A percentile compares a stretch with the other conserved stretches of the same genome.
Evolutionary conservation across 2,329 filamentous ascomycete species (phyloP).

Genomic region (Hyphodiscus sp.): DNA sequence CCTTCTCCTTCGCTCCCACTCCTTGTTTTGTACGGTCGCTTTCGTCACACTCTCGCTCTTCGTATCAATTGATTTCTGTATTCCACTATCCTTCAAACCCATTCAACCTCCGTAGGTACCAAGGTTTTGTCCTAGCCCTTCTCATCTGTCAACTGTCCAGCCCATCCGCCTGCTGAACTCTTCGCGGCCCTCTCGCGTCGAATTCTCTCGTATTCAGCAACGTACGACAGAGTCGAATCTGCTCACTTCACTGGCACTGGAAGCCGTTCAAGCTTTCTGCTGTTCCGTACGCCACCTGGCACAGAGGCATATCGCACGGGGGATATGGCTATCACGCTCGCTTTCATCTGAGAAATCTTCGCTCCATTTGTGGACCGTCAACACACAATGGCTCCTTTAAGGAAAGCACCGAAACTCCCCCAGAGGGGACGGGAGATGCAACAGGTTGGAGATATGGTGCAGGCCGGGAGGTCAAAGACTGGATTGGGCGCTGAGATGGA

Average conservation of each 20-base stretch:
- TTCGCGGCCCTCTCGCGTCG: background rate
- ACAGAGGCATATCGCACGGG: background rate
- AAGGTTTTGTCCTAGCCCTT: background rate
- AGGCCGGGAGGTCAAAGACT: background rate
- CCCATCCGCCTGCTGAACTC: background rate
- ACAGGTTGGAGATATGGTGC: background rate
- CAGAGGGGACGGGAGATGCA: constrained; percentile 2
- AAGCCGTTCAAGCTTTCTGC: background rate
- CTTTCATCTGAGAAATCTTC: background rate
- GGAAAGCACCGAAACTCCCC: constrained; percentile 4
- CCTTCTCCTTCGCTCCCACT: background rate
- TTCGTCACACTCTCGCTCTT: background rate
- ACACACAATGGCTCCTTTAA: constrained; percentile 8
- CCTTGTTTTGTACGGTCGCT: background rate
- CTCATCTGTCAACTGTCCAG: background rate
- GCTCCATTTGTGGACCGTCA: background rate
- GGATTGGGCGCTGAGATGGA: background rate
- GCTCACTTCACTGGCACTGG: background rate
- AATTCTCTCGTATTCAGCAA: background rate
- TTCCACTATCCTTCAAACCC: background rate
- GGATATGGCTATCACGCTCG: background rate
- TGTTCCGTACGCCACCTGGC: background rate
- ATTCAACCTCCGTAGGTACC: background rate
- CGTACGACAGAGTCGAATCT: background rate
- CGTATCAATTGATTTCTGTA: background rate